Evolutionary conservation across 352 stramenopile genomes (phyloP), one percentile per base, ranked within the genome.

Genomic region (Phytophthora nicotianae): DNA sequence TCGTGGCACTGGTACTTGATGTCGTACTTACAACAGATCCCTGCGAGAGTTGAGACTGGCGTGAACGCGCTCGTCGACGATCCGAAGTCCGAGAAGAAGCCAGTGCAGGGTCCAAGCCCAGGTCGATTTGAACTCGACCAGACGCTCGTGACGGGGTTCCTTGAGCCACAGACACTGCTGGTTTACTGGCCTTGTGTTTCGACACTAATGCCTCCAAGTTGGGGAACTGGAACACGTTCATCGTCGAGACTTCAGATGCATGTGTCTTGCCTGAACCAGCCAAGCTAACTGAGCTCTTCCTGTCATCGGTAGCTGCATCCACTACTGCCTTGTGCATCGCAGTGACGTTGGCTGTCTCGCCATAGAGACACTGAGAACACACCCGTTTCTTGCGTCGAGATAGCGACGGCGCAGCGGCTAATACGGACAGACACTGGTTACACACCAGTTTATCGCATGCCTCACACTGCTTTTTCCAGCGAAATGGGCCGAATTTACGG

Each of bases 391-490:
- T 90, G 49, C 75, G 75, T 40, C 79, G 75, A 42, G 68, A 75
- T 9, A 63, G 65, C 14, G 72, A 60, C n/a, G 73, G 79, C 20
- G 85, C 81, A 8, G 78, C 78, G 13, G 82, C 79, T 37, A 89
- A 75, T 20, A 81, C 74, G 4, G 79, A 89, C 27, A 88, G 26
- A 46, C 83, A 92, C 23, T 77, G 74, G 54, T 88, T 79, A 65
- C 82, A 93, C 24, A 89, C 75, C 4, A 68, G 24, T n/a, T 75
- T 68, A 10, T 77, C 56, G 48, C 84, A 93, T 38, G 80, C 52
- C 42, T 90, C 76, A 58, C 84, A 93, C 24, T 74, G 67, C 42
- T 83, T 75, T 56, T 89, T 90, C 81, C 84, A 90, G 17, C 82
- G 80, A 61, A 93, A 93, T 4, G 84, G 74, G n/a, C 81, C 65